Base-by-base conservation (phyloP, 2,329 filamentous ascomycete species). In the Cryphonectria nitschkei region DNA sequence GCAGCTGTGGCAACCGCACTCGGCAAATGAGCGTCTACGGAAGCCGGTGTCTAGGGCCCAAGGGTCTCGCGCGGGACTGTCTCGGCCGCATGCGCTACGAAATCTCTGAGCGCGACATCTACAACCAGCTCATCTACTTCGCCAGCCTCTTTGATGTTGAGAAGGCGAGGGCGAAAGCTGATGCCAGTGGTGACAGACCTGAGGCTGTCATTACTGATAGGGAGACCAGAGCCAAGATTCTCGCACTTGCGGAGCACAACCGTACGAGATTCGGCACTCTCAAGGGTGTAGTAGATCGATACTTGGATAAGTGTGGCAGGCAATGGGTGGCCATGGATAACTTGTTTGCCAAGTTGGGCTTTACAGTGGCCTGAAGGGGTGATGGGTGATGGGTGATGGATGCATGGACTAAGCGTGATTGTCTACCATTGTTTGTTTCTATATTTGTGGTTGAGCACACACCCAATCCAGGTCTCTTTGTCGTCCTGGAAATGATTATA, bases 321-420 rank as follows among this genome's bases (percentile, higher is more conserved):
- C 92, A 94, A 81, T 97, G 94, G 93, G 95, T 98, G 67, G 92
- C 93, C 75, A 98, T 97, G 95, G 94, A 96, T 81, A 90, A 86
- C 74, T 82, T 98, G 74, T 98, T 97, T 85, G 87, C 88, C 34
- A 90, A 90, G 80, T 76, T 91, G 56, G 89, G 89, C 13, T 88
- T 89, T 77, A 70, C 75, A 3, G 77, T 77, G 69, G 74, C 65
- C 72, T 74, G 68, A 71, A 71, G 19, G 8, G 34, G 32, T 52
- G 7, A 9, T 50, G 43, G 22, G 9, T 8, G 29, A 13, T 39
- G 8, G 37, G 26, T 34, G 3, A 29, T 19, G 46, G n/a, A 50
- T 26, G 29, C 16, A 13, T 19, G 58, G 29, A 54, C 13, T 34
- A n/a, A 50, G 34, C 58, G 22, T 22, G 32, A 11, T 62, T 64